A percentile compares a stretch with the other conserved stretches of the same genome.
phyloP scores from a whole-genome alignment of 2,329 filamentous ascomycete species.

The Periconia sp. region DNA sequence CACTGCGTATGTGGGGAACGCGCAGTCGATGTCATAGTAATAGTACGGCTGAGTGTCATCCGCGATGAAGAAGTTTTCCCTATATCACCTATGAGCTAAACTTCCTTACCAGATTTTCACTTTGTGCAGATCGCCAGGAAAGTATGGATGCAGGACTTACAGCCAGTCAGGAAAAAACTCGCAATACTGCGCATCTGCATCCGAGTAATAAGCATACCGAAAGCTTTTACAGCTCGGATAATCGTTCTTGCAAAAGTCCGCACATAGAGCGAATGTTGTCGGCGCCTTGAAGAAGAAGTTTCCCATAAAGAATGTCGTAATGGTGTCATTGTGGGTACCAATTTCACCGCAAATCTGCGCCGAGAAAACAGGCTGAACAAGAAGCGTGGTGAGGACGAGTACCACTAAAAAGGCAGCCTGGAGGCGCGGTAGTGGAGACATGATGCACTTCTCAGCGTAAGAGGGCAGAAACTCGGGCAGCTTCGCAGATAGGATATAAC shows the following conservation, averaged over 20 bases:
- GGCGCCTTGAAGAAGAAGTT: conserved; percentile 30
- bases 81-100: conserved; percentile 2
- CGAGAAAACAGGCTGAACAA: neutral
- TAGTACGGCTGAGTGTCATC: conserved; percentile 20
- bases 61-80: conserved; percentile 17
- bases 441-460: neutral
- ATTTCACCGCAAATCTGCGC: conserved; percentile 17
- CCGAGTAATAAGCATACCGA: conserved; percentile 23
- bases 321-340: conserved; percentile 16
- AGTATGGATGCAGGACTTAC: conserved; percentile 16
- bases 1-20: conserved; percentile 16
- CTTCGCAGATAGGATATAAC: no score
- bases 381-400: neutral
- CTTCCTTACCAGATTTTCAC: neutral
- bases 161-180: conserved; percentile 25
- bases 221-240: conserved; percentile 19
- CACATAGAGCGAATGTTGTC: conserved; percentile 24
- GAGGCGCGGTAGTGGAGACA: neutral
- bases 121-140: neutral
- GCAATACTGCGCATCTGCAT: conserved; percentile 27
- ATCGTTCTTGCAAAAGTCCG: conserved; percentile 24
- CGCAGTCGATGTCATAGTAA: conserved; percentile 26
- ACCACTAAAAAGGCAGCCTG: no score
- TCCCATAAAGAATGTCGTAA: conserved; percentile 24
- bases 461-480: neutral